Evolutionary conservation across 2,329 filamentous ascomycete species (phyloP).

Genomic region (Pezicula carpinea): DNA sequence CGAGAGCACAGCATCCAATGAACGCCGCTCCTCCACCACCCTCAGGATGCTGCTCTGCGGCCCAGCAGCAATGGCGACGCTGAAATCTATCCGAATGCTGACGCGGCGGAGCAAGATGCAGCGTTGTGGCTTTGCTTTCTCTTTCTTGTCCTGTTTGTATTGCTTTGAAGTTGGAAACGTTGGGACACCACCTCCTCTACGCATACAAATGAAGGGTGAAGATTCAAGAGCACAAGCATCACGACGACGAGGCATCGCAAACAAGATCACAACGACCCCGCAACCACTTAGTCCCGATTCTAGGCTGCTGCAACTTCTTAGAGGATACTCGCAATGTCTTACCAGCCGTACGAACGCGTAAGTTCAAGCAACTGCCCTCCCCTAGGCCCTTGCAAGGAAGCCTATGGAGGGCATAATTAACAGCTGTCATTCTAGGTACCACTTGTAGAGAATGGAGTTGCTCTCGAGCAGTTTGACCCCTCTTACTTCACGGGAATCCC

Average conservation of each 20-base stretch:
- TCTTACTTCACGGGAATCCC: conserved; percentile 4
- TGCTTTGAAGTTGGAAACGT: not conserved
- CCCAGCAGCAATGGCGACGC: not conserved
- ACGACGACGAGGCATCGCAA: not conserved
- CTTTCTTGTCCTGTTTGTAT: not conserved
- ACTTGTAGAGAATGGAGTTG: not conserved
- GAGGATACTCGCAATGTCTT: not conserved
- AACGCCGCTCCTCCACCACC: no score
- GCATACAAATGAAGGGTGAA: not conserved
- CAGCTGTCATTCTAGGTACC: not conserved
- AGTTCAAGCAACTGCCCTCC: not conserved
- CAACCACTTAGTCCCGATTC: not conserved
- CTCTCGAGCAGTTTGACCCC: not conserved
- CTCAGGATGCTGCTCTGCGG: not conserved
- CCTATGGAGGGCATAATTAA: not conserved
- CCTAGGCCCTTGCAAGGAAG: not conserved
- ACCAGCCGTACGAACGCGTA: not conserved
- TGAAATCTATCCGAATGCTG: not conserved
- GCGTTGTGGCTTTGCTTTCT: not conserved
- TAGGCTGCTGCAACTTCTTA: no score
- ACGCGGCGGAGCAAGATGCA: not conserved
- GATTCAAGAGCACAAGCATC: no score
- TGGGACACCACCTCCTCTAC: not conserved
- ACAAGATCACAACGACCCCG: not conserved
- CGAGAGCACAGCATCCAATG: no score